Evolutionary conservation across 805 yeast species (phyloP).

Genomic region (Kodamaea kakaduensis): DNA sequence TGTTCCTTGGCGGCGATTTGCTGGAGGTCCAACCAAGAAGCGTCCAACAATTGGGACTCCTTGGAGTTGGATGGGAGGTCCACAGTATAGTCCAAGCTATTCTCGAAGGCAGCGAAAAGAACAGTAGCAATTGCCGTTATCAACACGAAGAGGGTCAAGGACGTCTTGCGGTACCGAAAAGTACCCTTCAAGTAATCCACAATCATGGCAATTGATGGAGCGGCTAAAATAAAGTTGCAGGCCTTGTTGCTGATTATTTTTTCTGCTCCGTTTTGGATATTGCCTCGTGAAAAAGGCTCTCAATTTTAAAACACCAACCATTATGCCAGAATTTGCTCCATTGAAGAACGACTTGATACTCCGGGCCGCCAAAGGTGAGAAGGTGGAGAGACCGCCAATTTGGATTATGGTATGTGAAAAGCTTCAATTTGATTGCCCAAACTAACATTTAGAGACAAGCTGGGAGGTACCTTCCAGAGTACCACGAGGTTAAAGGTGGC

Average conservation of each 20-base stretch:
- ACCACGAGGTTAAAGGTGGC: slow-evolving; percentile 80
- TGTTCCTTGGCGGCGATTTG: slow-evolving; percentile 62
- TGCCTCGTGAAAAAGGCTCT: too few relatives aligned
- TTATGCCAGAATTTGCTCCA: slow-evolving; percentile 56
- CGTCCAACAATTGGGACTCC: slow-evolving; percentile 29
- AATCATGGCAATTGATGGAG: slow-evolving; percentile 16
- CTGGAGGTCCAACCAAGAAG: slow-evolving; percentile 72
- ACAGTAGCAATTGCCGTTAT: slow-evolving; percentile 44
- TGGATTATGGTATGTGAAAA: slow-evolving; percentile 73
- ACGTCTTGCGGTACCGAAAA: slow-evolving; percentile 71
- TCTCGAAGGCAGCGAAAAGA: slow-evolving; percentile 35
- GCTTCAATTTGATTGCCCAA: background rate
- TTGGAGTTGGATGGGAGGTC: slow-evolving; percentile 42
- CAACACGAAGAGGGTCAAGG: slow-evolving; percentile 54
- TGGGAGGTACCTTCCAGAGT: slow-evolving; percentile 90
- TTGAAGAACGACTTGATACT: slow-evolving; percentile 85
- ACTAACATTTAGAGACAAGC: slow-evolving; percentile 67
- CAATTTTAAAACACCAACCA: too few relatives aligned
- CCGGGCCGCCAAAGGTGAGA: slow-evolving; percentile 87
- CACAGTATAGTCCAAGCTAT: slow-evolving; percentile 36
- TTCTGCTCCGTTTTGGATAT: too few relatives aligned
- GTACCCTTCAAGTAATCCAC: slow-evolving; percentile 39
- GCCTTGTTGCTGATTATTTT: too few relatives aligned
- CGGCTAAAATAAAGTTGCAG: background rate
- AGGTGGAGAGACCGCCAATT: slow-evolving; percentile 93